phyloP scores from a whole-genome alignment of 73 alveolate species.

The Stentor coeruleus region DNA sequence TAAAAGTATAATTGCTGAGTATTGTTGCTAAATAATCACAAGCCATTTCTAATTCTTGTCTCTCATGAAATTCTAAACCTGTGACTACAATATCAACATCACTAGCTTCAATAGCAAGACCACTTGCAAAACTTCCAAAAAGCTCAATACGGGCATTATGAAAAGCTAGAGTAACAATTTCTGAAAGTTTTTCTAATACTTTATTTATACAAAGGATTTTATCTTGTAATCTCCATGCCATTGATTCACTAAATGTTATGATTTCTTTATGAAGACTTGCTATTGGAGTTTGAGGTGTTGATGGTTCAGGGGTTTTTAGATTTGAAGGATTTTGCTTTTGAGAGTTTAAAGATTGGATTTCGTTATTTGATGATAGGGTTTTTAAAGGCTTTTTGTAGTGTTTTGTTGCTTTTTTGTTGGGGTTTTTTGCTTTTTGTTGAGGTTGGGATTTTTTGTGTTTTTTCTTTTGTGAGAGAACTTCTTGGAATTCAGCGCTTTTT shows the following conservation, averaged over 20 bases:
- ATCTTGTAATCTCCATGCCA: background rate
- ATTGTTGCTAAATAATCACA: too few species aligned
- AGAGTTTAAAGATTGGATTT: background rate
- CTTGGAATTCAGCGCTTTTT: background rate
- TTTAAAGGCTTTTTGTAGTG: background rate
- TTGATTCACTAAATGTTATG: background rate
- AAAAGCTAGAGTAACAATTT: background rate
- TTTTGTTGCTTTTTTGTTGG: background rate
- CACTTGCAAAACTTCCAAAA: conserved; percentile 40
- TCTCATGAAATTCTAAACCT: conserved; percentile 16
- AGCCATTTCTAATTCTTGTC: conserved; percentile 16
- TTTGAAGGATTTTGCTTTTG: too few species aligned
- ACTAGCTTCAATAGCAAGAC: conserved; percentile 31
- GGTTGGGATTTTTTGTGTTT: background rate
- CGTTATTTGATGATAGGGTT: background rate
- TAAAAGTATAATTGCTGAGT: too few species aligned
- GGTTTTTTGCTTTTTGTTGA: background rate
- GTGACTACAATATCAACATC: conserved; percentile 33
- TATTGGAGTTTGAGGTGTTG: background rate
- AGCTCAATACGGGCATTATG: background rate
- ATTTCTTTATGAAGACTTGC: conserved; percentile 11
- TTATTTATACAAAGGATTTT: background rate
- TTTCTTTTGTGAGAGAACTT: background rate
- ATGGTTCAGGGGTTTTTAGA: too few species aligned
- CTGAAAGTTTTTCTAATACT: background rate